Conservation (phyloP, 805 yeast species). For the Yarrowia phangngaensis region DNA sequence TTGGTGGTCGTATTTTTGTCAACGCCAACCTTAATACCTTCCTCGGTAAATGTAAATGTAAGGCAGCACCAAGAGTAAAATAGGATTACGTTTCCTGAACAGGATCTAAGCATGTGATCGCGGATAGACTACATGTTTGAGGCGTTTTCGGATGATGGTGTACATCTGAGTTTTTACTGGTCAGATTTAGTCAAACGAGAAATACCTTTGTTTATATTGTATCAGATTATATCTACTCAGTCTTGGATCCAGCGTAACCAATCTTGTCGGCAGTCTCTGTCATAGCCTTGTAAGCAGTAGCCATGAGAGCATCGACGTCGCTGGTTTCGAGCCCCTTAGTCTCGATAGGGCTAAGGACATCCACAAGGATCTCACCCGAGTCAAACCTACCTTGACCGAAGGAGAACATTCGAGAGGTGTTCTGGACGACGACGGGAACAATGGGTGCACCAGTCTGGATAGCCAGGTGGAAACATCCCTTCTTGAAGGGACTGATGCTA, state of each 20-base stretch:
- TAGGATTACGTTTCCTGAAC: too few species aligned
- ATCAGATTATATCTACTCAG: too few species aligned
- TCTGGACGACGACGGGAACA: conserved; percentile 82
- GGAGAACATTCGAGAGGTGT: conserved; percentile 71
- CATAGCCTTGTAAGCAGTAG: conserved; percentile 60
- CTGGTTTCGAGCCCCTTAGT: conserved; percentile 68
- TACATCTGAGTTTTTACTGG: too few species aligned
- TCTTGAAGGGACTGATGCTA: conserved; percentile 79
- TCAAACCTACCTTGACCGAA: conserved; percentile 61
- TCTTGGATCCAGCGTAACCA: conserved; percentile 36
- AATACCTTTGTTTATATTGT: too few species aligned
- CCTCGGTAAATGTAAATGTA: too few species aligned
- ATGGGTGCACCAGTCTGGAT: conserved; percentile 86
- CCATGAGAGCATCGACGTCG: conserved; percentile 61
- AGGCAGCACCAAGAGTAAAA: too few species aligned
- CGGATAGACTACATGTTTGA: too few species aligned
- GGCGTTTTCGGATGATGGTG: too few species aligned
- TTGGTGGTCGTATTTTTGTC: too few species aligned
- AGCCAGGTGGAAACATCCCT: conserved; percentile 98
- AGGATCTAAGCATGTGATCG: too few species aligned
- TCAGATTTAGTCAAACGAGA: too few species aligned
- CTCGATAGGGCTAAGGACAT: conserved; percentile 75
- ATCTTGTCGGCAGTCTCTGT: conserved; percentile 34
- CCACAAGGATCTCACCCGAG: conserved; percentile 69
- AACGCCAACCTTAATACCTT: too few species aligned